Evolutionary conservation across 2,329 filamentous ascomycete genomes (phyloP).

Genomic region (Exophiala xenobiotica): DNA sequence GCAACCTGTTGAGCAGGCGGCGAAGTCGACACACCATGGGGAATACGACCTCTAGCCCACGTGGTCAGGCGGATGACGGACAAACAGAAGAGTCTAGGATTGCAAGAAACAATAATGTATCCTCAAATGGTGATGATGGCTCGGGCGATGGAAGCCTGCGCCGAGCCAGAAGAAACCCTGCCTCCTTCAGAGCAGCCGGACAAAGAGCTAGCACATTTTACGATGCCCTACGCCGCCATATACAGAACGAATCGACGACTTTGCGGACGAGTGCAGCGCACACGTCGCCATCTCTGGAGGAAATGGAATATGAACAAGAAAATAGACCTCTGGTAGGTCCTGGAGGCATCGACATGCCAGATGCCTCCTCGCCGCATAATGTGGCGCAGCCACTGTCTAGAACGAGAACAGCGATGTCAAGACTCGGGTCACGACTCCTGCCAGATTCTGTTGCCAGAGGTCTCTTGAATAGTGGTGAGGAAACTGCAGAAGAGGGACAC

Average conservation of each 20-base stretch:
- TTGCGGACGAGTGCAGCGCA: constrained; percentile 12
- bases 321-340: constrained; percentile 36
- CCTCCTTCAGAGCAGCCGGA: constrained; percentile 16
- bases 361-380: constrained; percentile 25
- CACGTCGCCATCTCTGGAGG: constrained; percentile 28
- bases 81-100: constrained; percentile 17
- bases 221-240: constrained; percentile 32
- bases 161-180: constrained; percentile 18
- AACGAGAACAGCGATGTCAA: constrained; percentile 49
- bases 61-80: constrained; percentile 12
- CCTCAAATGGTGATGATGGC: not conserved
- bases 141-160: constrained; percentile 13
- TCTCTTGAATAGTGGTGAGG: constrained; percentile 46
- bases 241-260: constrained; percentile 21
- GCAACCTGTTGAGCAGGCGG: constrained; percentile 9
- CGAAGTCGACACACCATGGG: constrained; percentile 20
- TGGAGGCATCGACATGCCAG: constrained; percentile 34
- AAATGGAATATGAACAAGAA: constrained; percentile 40
- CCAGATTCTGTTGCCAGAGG: constrained; percentile 47
- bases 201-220: constrained; percentile 26
- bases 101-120: constrained; percentile 5
- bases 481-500: constrained; percentile 46
- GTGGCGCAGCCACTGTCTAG: constrained; percentile 34
- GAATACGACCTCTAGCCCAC: constrained; percentile 20
- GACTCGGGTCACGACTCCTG: constrained; percentile 48